Base-by-base conservation (phyloP, 2,329 filamentous ascomycete species). In the Penicillium sp. region DNA sequence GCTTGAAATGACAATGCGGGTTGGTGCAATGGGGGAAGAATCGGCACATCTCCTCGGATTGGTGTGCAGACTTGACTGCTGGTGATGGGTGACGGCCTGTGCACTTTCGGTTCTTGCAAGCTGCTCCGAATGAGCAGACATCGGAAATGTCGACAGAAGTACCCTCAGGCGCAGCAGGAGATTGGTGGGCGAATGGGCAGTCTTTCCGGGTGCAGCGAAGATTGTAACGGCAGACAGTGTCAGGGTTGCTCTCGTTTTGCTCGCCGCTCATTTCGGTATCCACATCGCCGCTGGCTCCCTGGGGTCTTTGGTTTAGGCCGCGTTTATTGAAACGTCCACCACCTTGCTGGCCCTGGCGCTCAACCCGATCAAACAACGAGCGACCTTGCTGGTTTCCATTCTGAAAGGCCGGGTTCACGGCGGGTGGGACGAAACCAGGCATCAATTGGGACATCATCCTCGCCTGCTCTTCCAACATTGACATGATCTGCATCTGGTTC, bases 71-170 rank as follows among this genome's bases (percentile, higher is more conserved):
- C 72, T 87, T 90, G 65, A 90, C 84, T 6, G 93, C 92, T 1
- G 95, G 95, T 7, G 93, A 97, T 2, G 95, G 95, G 74, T 99
- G 95, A 57, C 91, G 90, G 29, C 85, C 93, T 9, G 90, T 90
- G 71, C 95, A 99, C 78, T 98, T 98, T 68, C 86, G 84, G 81
- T 98, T 99, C 78, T 95, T 96, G 85, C 95, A 99, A 9, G 92
- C 92, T 2, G 87, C 91, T 21, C 92, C 93, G 67, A 90, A 98
- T 19, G 84, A 84, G 79, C 95, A 99, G 19, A 84, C 81, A 68
- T 96, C 91, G 57, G 82, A 85, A 64, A 93, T 82, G 73, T 98
- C 95, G 56, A 98, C 82, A 0, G 87, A 83, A 2, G 84, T 85
- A 27, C 89, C 90, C 2, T 89, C 88, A 3, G 91, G 89, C 31